Base-by-base conservation (phyloP, 495 filamentous ascomycete species). In the Hypomontagnella monticulosa region DNA sequence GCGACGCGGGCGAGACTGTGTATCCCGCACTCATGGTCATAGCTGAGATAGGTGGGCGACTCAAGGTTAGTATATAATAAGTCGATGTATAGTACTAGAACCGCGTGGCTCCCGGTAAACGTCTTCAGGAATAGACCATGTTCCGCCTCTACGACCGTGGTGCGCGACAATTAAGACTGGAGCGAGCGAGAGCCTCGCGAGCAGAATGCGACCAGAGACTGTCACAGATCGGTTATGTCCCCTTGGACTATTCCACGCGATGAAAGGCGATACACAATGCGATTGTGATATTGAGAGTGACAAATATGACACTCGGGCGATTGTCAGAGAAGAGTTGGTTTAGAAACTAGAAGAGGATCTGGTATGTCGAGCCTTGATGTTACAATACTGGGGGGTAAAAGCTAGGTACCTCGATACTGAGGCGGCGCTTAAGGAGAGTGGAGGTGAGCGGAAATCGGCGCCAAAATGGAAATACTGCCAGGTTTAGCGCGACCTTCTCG, bases 1-100 rank as follows among this genome's bases (percentile, higher is more conserved):
- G 71, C 63, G 69, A 71, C 52, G 71, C 58, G 51, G 73, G 73
- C 52, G 73, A 64, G 56, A 75, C 63, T 61, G 70, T 71, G 69
- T 67, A 73, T 66, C 69, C 70, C 30, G 70, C 69, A 67, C 62
- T 70, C 72, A 75, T 75, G 53, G 58, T 68, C 46, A 67, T 63
- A 57, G 62, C 44, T 73, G 46, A 30, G 55, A 57, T 58, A 62
- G 59, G 59, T 43, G 49, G 57, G 52, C 4, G 46, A 51, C 16
- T 54, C 30, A 44, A 51, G 60, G 61, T 53, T 72, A 60, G 60
- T 68, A 74, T 62, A 63, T 71, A 62, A 57, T 63, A 23, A 44
- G 41, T 61, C n/a, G 55, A 42, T 12, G 37, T 63, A 64, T 61
- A 55, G 47, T 54, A 57, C 57, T 55, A 37, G 56, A 57, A 63